These are phyloP conservation scores for Gracilaria caudata DNA, from an alignment of 23 red algal species.

Conservation along the genomic window DNA sequence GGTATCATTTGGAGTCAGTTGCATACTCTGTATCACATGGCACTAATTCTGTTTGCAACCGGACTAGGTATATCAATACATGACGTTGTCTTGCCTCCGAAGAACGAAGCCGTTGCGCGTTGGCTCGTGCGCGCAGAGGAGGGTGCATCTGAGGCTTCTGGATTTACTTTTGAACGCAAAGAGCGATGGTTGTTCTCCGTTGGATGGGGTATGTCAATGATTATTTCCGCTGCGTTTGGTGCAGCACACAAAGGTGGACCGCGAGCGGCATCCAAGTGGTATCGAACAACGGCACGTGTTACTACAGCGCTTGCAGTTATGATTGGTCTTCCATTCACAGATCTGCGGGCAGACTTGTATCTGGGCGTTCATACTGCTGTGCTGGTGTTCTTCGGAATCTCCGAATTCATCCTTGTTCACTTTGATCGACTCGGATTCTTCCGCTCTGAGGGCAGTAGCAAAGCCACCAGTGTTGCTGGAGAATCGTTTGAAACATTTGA, in stretches of 20 bases:
- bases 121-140: conserved; percentile 1
- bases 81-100: conserved; percentile 13
- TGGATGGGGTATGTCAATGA: conserved; percentile 56
- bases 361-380: conserved; percentile 37
- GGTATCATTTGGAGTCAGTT: conserved; percentile 60
- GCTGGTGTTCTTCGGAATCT: background rate
- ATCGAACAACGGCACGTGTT: conserved; percentile 6
- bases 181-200: conserved; percentile 67
- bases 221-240: conserved; percentile 30
- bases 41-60: conserved; percentile 67
- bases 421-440: conserved; percentile 72
- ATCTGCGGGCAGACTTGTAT: conserved; percentile 22
- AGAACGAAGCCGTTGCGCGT: background rate
- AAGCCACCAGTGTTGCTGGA: background rate
- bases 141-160: background rate
- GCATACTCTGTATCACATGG: conserved; percentile 67
- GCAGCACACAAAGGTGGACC: conserved; percentile 59
- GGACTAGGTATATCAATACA: conserved; percentile 61
- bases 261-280: conserved; percentile 50
- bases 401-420: conserved; percentile 59
- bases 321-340: conserved; percentile 56
- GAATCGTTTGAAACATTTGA: conserved; percentile 8
- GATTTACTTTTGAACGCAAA: conserved; percentile 11
- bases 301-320: conserved; percentile 7
- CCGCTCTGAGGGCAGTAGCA: conserved; percentile 32